Conservation (phyloP, 139 green algal genomes). For the Closterium sp. region DNA sequence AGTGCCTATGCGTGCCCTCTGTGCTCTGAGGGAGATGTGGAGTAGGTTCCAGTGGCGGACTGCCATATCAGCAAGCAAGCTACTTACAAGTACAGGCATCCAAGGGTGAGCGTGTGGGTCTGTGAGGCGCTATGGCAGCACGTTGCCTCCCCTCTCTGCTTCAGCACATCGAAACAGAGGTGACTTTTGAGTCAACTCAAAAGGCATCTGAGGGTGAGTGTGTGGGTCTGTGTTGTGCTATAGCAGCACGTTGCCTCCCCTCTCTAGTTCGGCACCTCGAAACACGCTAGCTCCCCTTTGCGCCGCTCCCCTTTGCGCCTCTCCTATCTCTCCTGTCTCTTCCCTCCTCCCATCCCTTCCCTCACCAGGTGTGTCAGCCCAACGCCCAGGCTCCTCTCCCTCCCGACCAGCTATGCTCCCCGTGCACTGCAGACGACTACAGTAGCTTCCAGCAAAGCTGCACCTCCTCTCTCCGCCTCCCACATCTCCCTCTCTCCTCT, state of each 20-base stretch:
- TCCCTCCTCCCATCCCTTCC: not conserved
- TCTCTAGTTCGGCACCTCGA: not conserved
- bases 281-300: not conserved
- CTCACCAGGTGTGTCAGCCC: not conserved
- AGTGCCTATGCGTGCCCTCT: constrained; percentile 2
- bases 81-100: not conserved
- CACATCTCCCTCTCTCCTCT: not conserved
- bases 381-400: constrained; percentile 14
- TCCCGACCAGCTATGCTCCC: not conserved
- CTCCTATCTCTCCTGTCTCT: not conserved
- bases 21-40: constrained; percentile 14
- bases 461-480: not conserved
- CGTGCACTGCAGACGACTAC: not conserved
- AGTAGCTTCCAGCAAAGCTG: too few species aligned
- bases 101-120: not conserved
- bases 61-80: not conserved
- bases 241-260: too few species aligned
- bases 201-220: too few species aligned
- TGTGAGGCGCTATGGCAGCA: too few species aligned
- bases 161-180: too few species aligned
- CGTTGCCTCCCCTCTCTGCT: too few species aligned
- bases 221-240: too few species aligned
- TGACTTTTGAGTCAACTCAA: too few species aligned
- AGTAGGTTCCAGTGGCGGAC: not conserved
- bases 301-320: too few species aligned